Base-by-base conservation (phyloP, 129 eudicot genomes). In the Heracleum sosnowskyi region DNA sequence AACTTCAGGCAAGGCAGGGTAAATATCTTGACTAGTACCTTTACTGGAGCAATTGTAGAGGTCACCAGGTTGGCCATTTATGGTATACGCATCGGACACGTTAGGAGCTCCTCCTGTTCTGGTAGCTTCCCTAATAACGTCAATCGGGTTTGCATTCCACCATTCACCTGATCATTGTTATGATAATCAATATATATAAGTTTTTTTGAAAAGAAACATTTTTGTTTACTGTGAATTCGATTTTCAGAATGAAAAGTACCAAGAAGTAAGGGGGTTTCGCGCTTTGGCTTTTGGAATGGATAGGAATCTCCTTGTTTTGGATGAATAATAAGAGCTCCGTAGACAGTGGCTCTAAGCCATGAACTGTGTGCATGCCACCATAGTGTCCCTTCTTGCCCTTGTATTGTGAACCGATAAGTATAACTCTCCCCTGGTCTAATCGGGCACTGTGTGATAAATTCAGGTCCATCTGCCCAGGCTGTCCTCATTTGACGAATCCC, bases 391-490 rank as follows among this genome's bases (percentile, higher is more conserved):
- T 85, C 88, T 64, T 85, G 88, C 20, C 81, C 76, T 35, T 79
- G 82, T 1, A 86, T 39, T 0, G 82, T 86, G 75, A 75, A 86
- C 51, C 86, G 55, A 78, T 86, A 86, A 0, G 84, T 86, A 68
- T 86, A 86, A 37, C 79, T 74, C 49, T 40, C 81, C 75, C 89
- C 89, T 13, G 89, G 89, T 51, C 51, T 79, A 33, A 82, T 79
- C 12, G 89, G 89, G 40, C 89, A 86, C 35, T 86, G 89, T 15
- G 89, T 86, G 29, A 86, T 74, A 47, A 69, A 82, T 53, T 82
- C 86, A 1, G 89, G 89, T n/a, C 89, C 89, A 73, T 86, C 89
- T 71, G 89, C 89, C 89, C 89, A 86, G 9, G 82, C 82, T 10
- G 83, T 86, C 78, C 84, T 53, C 81, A 86, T 76, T 42, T 86